Conservation (phyloP, 2,329 filamentous ascomycete genomes). For the Cercospora zeae-maydis region DNA sequence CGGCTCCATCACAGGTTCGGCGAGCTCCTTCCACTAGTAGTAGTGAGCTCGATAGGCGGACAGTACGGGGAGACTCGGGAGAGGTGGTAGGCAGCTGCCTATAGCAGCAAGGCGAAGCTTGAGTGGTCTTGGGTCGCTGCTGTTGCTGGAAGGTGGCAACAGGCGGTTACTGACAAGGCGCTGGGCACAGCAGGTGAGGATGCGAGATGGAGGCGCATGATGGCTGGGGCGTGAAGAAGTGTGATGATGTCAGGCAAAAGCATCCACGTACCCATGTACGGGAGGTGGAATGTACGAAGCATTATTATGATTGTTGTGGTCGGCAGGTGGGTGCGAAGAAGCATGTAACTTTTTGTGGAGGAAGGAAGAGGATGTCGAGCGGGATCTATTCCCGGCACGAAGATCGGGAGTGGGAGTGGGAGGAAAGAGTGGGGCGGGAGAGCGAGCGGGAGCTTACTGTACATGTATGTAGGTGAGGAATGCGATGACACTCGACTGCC, state of each 20-base stretch:
- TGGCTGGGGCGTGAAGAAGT: background rate
- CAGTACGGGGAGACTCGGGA: background rate
- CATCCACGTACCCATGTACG: background rate
- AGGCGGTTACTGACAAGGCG: background rate
- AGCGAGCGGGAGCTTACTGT: background rate
- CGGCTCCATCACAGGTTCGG: background rate
- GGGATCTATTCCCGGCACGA: background rate
- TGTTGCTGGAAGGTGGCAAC: background rate
- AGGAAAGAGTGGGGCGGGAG: no score
- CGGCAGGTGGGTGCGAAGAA: background rate
- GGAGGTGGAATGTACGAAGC: background rate
- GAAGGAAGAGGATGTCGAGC: background rate
- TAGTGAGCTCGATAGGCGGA: background rate
- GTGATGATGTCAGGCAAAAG: background rate
- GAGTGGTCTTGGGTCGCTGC: background rate
- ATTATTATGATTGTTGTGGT: background rate
- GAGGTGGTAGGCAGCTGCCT: background rate
- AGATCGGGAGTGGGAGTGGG: background rate
- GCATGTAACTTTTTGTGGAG: background rate
- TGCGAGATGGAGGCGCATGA: no score
- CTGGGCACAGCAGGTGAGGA: background rate
- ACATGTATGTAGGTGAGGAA: no score
- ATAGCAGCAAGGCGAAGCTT: background rate
- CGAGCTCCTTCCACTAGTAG: background rate
- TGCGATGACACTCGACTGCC: background rate